These are phyloP conservation scores for Crucibulum laeve DNA, from an alignment of 768 basidiomycete genomes.

Conservation along the genomic window DNA sequence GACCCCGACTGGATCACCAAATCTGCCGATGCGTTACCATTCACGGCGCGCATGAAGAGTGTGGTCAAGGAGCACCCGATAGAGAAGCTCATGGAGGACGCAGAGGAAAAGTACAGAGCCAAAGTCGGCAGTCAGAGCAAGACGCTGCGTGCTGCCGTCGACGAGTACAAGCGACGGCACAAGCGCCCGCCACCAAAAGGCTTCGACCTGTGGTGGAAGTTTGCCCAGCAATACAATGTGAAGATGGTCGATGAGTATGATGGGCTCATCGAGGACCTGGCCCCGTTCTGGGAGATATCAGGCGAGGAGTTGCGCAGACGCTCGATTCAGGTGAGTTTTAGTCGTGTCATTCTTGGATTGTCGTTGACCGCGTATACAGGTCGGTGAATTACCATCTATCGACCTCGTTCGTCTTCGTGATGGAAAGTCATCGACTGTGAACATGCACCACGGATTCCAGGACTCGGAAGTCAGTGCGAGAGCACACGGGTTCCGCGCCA, in stretches of 20 bases:
- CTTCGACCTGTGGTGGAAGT: constrained; percentile 89
- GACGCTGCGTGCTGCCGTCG: constrained; percentile 72
- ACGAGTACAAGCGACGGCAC: constrained; percentile 80
- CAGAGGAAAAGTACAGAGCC: constrained; percentile 65
- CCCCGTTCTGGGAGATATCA: constrained; percentile 76
- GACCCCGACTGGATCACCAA: neutral
- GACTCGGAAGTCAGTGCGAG: constrained; percentile 73
- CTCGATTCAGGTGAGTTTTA: constrained; percentile 42
- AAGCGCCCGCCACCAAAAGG: constrained; percentile 79
- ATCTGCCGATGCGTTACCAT: neutral
- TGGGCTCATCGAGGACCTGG: constrained; percentile 70
- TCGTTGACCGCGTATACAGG: constrained; percentile 30
- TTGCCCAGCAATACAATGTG: constrained; percentile 66
- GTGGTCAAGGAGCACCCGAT: constrained; percentile 64
- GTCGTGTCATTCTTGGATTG: neutral
- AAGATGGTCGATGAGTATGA: constrained; percentile 91
- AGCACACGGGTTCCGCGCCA: constrained; percentile 69
- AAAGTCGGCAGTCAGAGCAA: constrained; percentile 74
- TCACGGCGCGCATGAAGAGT: constrained; percentile 3
- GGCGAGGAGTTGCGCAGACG: constrained; percentile 71
- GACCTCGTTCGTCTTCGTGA: constrained; percentile 77
- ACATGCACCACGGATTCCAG: constrained; percentile 53
- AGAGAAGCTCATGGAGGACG: constrained; percentile 76
- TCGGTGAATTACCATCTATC: constrained; percentile 76
- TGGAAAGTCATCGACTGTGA: constrained; percentile 57